Conservation (phyloP, 129 eudicot species). For the Erigeron canadensis region DNA sequence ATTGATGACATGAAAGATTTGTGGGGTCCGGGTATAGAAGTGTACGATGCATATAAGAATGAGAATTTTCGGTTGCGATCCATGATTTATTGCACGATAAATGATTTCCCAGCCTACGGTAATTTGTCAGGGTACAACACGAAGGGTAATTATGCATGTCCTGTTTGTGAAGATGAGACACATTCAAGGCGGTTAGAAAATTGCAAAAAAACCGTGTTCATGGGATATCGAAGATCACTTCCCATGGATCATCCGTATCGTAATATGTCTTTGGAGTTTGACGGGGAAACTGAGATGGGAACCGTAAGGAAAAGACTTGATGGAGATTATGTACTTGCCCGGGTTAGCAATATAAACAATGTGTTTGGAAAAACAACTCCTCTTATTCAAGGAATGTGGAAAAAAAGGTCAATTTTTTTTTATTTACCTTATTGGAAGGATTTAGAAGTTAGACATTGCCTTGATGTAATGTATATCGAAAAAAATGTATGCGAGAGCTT, state of each 20-base stretch:
- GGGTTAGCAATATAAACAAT: not conserved
- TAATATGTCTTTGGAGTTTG: not conserved
- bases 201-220: not conserved
- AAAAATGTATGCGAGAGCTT: slow-evolving; percentile 4
- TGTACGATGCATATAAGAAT: not conserved
- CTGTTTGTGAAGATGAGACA: not conserved
- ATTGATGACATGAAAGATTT: not conserved
- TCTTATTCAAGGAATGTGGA: not conserved
- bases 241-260: not conserved
- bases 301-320: not conserved
- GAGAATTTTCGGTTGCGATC: not conserved
- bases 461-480: slow-evolving; percentile 7
- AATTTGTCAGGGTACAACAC: slow-evolving; percentile 6
- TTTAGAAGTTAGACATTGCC: not conserved
- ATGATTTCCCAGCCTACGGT: not conserved
- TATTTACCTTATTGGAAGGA: not conserved
- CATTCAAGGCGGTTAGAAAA: not conserved
- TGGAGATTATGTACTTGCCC: not conserved
- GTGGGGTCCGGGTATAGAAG: slow-evolving; percentile 1
- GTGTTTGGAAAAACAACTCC: not conserved
- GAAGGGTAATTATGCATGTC: not conserved
- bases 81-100: slow-evolving; percentile 6
- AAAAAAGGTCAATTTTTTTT: not conserved
- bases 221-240: not conserved
- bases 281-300: not conserved